Conservation (phyloP, 176 grass and related monocot species). For the Oryza rufipogon region DNA sequence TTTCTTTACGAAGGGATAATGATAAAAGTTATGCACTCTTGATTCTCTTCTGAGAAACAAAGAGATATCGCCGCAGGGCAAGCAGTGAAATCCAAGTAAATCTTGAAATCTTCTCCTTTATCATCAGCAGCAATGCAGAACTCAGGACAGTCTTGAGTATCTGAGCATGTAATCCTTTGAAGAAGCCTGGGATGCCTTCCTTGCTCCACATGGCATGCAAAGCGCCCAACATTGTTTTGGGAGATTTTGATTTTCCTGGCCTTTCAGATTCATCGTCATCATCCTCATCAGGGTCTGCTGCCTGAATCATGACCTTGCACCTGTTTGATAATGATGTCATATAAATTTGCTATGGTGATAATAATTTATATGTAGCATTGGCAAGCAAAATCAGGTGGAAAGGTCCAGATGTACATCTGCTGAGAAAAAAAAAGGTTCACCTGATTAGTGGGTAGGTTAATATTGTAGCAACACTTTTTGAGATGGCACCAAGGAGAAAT, state of each 20-base stretch:
- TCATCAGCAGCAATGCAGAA: conserved; percentile 95
- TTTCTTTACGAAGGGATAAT: neutral
- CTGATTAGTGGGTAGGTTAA: conserved; percentile 96
- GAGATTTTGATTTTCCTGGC: conserved; percentile 45
- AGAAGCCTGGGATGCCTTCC: conserved; percentile 92
- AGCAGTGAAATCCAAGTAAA: conserved; percentile 89
- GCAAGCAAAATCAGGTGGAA: conserved; percentile 21
- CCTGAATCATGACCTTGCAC: conserved; percentile 99
- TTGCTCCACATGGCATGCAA: conserved; percentile 83
- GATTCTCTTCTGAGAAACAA: conserved; percentile 70
- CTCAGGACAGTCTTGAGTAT: conserved; percentile 97
- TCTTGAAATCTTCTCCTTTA: conserved; percentile 96
- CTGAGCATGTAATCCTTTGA: conserved; percentile 90
- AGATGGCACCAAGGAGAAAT: conserved; percentile 81
- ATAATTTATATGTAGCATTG: neutral
- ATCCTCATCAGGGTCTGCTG: conserved; percentile 57
- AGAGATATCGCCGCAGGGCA: conserved; percentile 65
- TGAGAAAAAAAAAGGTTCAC: conserved; percentile 49
- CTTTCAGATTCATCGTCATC: conserved; percentile 48
- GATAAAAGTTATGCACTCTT: conserved; percentile 48
- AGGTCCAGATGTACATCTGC: neutral
- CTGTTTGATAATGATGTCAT: conserved; percentile 40
- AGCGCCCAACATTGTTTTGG: conserved; percentile 78
- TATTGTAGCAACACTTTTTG: conserved; percentile 85
- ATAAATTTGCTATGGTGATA: conserved; percentile 7